A percentile compares a stretch with the other conserved stretches of the same genome.
Conservation (phyloP, 2,329 filamentous ascomycete species). For the Arthrobotrys sinensis region DNA sequence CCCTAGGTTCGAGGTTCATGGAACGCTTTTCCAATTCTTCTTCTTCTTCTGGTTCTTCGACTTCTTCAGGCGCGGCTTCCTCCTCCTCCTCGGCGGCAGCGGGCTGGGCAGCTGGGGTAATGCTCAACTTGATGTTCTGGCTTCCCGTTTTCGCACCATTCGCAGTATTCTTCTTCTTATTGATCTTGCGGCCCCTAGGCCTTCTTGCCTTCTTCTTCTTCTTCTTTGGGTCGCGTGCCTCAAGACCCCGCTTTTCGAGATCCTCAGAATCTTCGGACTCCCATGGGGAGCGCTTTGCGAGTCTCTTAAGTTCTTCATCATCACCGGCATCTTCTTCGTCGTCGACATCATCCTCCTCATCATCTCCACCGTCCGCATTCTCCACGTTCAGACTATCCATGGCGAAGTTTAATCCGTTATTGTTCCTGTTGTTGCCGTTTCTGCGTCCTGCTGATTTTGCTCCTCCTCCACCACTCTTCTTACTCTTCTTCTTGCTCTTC, state of each 20-base stretch:
- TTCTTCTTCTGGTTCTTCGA: neutral
- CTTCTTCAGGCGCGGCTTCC: neutral
- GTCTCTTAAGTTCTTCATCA: neutral
- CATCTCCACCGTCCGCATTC: neutral
- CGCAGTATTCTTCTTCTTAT: slow-evolving; percentile 8
- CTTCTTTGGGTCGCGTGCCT: slow-evolving; percentile 3
- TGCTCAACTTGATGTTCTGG: slow-evolving; percentile 5
- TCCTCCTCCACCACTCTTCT: neutral
- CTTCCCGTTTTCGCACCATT: slow-evolving; percentile 7
- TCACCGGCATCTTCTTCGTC: neutral
- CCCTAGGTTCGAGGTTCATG: neutral
- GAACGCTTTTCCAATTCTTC: slow-evolving; percentile 5
- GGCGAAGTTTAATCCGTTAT: slow-evolving; percentile 22
- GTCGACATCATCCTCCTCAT: neutral
- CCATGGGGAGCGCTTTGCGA: neutral
- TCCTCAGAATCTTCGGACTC: neutral
- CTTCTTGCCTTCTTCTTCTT: neutral
- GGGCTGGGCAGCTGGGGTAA: neutral
- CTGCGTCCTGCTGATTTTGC: neutral
- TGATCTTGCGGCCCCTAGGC: neutral
- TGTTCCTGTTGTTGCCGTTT: slow-evolving; percentile 25
- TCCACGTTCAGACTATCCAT: slow-evolving; percentile 7
- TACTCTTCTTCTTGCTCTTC: neutral
- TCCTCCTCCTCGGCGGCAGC: neutral
- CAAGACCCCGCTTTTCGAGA: neutral